These are phyloP conservation scores for Tetrahymena malaccensis DNA, from an alignment of 73 alveolate genomes.

Conservation along the genomic window DNA sequence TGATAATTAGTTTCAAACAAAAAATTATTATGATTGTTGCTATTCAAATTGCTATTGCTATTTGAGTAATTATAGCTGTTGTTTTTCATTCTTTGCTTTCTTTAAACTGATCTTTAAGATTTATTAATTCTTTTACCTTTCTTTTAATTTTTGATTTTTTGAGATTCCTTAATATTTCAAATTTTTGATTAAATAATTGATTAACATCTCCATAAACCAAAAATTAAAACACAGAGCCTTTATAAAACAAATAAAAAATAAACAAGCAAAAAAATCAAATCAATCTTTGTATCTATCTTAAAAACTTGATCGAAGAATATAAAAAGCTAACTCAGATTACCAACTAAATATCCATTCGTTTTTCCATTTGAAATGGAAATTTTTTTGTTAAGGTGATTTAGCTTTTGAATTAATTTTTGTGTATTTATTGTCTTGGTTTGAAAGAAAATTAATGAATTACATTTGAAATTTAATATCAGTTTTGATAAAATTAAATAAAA, in stretches of 20 bases:
- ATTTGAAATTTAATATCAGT: neutral
- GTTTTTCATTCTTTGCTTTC: neutral
- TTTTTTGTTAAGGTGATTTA: too few relatives aligned
- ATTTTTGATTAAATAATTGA: neutral
- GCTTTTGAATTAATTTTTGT: too few relatives aligned
- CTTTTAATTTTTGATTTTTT: neutral
- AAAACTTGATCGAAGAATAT: neutral
- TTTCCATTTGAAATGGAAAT: neutral
- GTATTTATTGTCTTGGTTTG: neutral
- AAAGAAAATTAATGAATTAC: too few relatives aligned
- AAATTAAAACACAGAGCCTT: neutral
- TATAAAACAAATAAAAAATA: neutral
- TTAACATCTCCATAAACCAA: neutral
- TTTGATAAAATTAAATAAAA: too few relatives aligned
- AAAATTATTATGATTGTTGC: neutral
- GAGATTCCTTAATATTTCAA: neutral
- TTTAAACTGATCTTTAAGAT: neutral
- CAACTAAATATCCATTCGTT: neutral
- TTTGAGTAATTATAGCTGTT: neutral
- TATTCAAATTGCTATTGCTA: neutral
- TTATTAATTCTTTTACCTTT: neutral
- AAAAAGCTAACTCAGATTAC: neutral
- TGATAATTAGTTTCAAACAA: neutral
- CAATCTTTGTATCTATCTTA: neutral
- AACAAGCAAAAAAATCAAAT: neutral